These are phyloP conservation scores for Penicillium sp. DNA, from an alignment of 2,329 filamentous ascomycete genomes.

Conservation along the genomic window DNA sequence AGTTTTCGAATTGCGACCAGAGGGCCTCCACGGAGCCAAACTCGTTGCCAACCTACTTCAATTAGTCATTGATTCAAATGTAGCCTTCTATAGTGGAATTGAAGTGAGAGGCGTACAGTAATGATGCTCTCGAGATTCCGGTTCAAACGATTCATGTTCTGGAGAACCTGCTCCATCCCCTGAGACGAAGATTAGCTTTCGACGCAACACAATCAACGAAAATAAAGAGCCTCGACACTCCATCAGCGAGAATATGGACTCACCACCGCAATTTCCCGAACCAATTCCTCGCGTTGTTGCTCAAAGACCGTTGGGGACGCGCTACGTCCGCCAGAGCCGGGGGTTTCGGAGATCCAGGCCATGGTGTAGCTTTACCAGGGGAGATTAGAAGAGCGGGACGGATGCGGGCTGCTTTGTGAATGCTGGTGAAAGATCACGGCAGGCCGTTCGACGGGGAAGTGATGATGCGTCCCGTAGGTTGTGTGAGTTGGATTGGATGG, in stretches of 20 bases:
- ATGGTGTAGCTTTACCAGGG: slow-evolving; percentile 7
- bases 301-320: slow-evolving; percentile 44
- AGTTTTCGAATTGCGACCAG: slow-evolving; percentile 96
- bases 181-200: slow-evolving; percentile 30
- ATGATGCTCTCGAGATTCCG: slow-evolving; percentile 89
- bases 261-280: slow-evolving; percentile 50
- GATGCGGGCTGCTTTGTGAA: neutral
- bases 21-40: slow-evolving; percentile 96
- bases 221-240: neutral
- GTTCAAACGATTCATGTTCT: slow-evolving; percentile 95
- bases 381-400: neutral
- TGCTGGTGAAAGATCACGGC: neutral
- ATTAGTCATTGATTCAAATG: slow-evolving; percentile 2
- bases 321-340: slow-evolving; percentile 20
- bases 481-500: neutral
- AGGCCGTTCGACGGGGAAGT: slow-evolving; percentile 1
- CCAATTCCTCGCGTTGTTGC: slow-evolving; percentile 47
- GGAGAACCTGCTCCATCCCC: slow-evolving; percentile 84
- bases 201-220: neutral
- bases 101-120: slow-evolving; percentile 60
- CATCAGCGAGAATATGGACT: slow-evolving; percentile 17
- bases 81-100: neutral
- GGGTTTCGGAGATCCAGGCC: slow-evolving; percentile 24
- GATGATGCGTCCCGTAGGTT: neutral
- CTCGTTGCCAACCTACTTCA: slow-evolving; percentile 82